phyloP scores from a whole-genome alignment of 495 filamentous ascomycete species.

The Neurospora africana region DNA sequence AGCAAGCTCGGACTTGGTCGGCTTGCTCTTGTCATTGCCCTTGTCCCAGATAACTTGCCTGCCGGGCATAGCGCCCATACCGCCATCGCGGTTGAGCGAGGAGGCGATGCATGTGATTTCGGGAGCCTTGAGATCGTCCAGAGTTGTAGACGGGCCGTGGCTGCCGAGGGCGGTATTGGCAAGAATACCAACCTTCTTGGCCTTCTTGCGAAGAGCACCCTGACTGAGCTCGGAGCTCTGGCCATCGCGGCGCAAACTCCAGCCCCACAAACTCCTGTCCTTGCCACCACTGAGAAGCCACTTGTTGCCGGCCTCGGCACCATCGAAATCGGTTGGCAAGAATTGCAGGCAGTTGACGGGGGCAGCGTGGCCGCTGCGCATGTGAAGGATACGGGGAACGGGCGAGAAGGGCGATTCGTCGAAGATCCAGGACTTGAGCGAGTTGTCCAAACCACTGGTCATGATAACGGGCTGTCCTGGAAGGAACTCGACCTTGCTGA shows the following conservation, averaged over 20 bases:
- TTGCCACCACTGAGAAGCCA: slow-evolving; percentile 86
- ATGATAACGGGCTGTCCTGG: slow-evolving; percentile 83
- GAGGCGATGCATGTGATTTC: slow-evolving; percentile 84
- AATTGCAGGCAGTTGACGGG: slow-evolving; percentile 72
- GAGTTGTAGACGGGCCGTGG: slow-evolving; percentile 42
- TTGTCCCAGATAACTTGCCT: slow-evolving; percentile 70
- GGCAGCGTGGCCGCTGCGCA: slow-evolving; percentile 76
- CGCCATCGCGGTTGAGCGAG: slow-evolving; percentile 85
- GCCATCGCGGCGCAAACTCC: slow-evolving; percentile 87
- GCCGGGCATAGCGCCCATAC: slow-evolving; percentile 67
- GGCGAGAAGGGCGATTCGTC: slow-evolving; percentile 78
- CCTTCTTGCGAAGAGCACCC: slow-evolving; percentile 69
- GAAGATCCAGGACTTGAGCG: slow-evolving; percentile 90
- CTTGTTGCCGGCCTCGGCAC: slow-evolving; percentile 77
- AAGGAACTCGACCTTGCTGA: slow-evolving; percentile 79
- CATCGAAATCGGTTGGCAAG: slow-evolving; percentile 75
- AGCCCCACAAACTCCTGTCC: slow-evolving; percentile 87
- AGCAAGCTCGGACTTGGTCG: slow-evolving; percentile 46
- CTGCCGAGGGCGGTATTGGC: slow-evolving; percentile 29
- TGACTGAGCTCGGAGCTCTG: slow-evolving; percentile 92
- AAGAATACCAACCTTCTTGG: slow-evolving; percentile 68
- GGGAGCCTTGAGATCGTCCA: slow-evolving; percentile 76
- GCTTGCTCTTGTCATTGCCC: slow-evolving; percentile 45
- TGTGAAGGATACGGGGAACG: slow-evolving; percentile 72
- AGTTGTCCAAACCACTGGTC: slow-evolving; percentile 86